Evolutionary conservation across 805 yeast genomes (phyloP), one percentile per base, ranked within the genome.

Genomic region (Hanseniaspora vineae): DNA sequence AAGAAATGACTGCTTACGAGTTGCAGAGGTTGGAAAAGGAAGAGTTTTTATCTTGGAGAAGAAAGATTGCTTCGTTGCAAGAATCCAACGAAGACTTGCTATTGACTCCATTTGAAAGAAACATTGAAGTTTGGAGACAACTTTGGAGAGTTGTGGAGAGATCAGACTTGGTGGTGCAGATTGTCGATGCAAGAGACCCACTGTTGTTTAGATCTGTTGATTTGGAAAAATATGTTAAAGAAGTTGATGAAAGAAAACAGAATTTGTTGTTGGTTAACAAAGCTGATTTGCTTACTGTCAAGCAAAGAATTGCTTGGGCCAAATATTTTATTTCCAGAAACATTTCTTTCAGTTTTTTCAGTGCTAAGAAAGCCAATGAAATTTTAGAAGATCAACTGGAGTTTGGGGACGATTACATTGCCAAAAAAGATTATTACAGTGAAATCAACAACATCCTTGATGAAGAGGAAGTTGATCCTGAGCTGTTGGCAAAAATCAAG

Each of bases 81-180:
- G 95, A 90, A 62, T 76, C 75, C 55, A 78, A 87, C 54, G 68
- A 64, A 15, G 95, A 90, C 63, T 70, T 92, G 57, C 69, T 89
- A 50, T 73, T 92, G 61, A 92, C 98, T 0, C 98, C 98, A 4
- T 92, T 90, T 61, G 98, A 92, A 69, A 79, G 98, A 69, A 92
- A 92, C 63, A 71, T 92, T 53, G 96, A 90, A 71, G 97, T 92
- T 50, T 92, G 98, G 98, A 80, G 92, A 61, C 98, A 92, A 67
- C 70, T 92, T 54, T 92, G 98, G 98, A 77, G 98, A 67, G 98
- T 92, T 42, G 84, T 88, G 20, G 98, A 92, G 65, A 78, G 97
- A 60, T 85, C 92, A 20, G 96, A 90, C 64, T 72, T 92, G 57
- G 78, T 92, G 39, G 97, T 92, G 6, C 98, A 92, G 64, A 92